phyloP scores from a whole-genome alignment of 2,329 filamentous ascomycete species.

The Huntiella savannae region DNA sequence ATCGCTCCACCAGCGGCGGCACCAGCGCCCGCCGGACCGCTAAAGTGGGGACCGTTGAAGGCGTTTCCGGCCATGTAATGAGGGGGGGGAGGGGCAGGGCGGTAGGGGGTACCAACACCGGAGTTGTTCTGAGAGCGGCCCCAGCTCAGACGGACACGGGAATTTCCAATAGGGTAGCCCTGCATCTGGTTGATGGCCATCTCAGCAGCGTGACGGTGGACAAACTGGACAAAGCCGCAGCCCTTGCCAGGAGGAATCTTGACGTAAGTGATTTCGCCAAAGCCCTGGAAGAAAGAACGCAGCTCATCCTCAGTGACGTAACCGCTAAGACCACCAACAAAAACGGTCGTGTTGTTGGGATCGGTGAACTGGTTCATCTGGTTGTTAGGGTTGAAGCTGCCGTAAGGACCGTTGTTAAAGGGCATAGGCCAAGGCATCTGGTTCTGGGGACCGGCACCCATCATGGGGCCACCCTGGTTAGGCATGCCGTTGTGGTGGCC shows the following conservation, averaged over 20 bases:
- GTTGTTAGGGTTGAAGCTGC: constrained; percentile 29
- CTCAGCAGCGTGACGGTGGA: constrained; percentile 93
- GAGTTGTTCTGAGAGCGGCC: constrained; percentile 98
- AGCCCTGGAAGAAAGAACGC: constrained; percentile 99
- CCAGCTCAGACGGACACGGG: constrained; percentile 91
- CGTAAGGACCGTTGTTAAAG: constrained; percentile 15
- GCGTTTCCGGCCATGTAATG: constrained; percentile 33
- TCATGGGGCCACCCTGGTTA: constrained; percentile 24
- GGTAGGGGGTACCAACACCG: constrained; percentile 90
- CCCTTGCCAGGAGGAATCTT: constrained; percentile 99
- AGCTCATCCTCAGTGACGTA: constrained; percentile 99
- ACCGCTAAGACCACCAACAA: constrained; percentile 88
- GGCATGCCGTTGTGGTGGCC: constrained; percentile 21
- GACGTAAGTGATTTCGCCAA: constrained; percentile 98
- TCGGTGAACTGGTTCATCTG: constrained; percentile 99
- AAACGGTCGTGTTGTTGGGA: constrained; percentile 98
- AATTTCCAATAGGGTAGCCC: constrained; percentile 97
- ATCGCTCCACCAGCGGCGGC: constrained; percentile 20
- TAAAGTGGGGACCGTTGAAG: constrained; percentile 28
- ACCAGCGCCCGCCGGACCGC: constrained; percentile 24
- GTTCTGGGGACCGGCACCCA: constrained; percentile 24
- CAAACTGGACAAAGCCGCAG: constrained; percentile 96
- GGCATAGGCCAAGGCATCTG: constrained; percentile 25
- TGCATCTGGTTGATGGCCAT: constrained; percentile 99
- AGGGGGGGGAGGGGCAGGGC: constrained; percentile 58